Percentiles rank a stretch among this genome's conserved stretches.
Conservation (phyloP, 192 early-diverging fungal species). For the Linnemannia schmuckeri region DNA sequence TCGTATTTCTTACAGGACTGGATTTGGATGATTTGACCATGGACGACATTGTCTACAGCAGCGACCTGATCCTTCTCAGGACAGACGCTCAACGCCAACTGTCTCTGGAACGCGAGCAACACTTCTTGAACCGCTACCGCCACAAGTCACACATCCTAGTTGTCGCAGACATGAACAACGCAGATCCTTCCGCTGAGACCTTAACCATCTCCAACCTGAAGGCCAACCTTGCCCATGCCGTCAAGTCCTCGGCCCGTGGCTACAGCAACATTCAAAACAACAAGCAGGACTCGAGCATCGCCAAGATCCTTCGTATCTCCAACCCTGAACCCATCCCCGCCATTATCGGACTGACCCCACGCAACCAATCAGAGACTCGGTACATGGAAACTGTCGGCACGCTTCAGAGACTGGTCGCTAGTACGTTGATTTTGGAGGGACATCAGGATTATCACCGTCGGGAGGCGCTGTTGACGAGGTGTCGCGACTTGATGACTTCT, state of each 20-base stretch:
- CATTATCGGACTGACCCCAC: constrained; percentile 23
- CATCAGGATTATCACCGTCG: constrained; percentile 31
- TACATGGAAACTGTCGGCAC: constrained; percentile 35
- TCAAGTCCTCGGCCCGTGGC: constrained; percentile 26
- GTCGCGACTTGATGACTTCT: constrained; percentile 35
- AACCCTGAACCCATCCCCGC: constrained; percentile 47
- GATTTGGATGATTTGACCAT: constrained; percentile 48
- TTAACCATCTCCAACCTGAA: constrained; percentile 36
- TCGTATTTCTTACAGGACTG: constrained; percentile 13
- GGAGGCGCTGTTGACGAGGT: constrained; percentile 32
- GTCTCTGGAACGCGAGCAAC: constrained; percentile 41
- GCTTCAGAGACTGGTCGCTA: constrained; percentile 39
- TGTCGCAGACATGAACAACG: constrained; percentile 36
- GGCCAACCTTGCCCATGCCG: constrained; percentile 41
- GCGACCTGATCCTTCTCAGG: constrained; percentile 41
- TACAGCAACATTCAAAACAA: constrained; percentile 38
- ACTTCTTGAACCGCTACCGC: constrained; percentile 50
- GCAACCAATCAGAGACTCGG: constrained; percentile 6
- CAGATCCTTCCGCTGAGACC: constrained; percentile 17
- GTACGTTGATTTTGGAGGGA: constrained; percentile 24
- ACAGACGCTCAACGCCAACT: constrained; percentile 51
- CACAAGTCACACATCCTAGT: constrained; percentile 53
- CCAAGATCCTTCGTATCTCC: constrained; percentile 46
- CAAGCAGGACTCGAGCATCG: constrained; percentile 1
- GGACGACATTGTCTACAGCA: constrained; percentile 55